Conservation (phyloP, 2,329 filamentous ascomycete species). For the Xylariaceae sp. region DNA sequence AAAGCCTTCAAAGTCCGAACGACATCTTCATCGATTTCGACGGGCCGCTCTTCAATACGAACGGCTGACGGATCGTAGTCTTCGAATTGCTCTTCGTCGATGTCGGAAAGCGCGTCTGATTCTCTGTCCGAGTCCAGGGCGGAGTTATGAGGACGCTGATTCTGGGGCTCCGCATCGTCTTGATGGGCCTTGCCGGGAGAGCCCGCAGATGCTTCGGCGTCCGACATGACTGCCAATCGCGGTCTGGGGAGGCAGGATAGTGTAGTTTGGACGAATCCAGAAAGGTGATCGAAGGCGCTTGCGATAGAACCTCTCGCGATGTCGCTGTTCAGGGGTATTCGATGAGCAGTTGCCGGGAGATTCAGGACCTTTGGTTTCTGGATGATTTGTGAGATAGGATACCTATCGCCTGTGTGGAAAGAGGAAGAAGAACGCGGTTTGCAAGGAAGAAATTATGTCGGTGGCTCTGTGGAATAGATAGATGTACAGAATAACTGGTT, state of each 20-base stretch:
- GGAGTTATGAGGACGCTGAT: slow-evolving; percentile 35
- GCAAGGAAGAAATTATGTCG: not conserved
- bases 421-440: not conserved
- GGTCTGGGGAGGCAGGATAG: not conserved
- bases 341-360: not conserved
- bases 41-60: slow-evolving; percentile 57
- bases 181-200: slow-evolving; percentile 33
- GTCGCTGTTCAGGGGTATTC: not conserved
- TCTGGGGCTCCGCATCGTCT: slow-evolving; percentile 32
- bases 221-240: slow-evolving; percentile 37
- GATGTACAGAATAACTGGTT: too few relatives aligned
- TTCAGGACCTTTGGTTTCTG: not conserved
- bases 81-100: slow-evolving; percentile 64
- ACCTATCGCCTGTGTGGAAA: not conserved
- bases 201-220: slow-evolving; percentile 40
- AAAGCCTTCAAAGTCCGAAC: slow-evolving; percentile 58
- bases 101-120: slow-evolving; percentile 59
- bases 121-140: slow-evolving; percentile 49
- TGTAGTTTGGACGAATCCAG: not conserved
- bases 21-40: slow-evolving; percentile 63
- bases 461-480: too few relatives aligned
- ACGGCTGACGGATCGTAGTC: slow-evolving; percentile 63
- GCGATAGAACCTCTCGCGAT: not conserved
- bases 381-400: not conserved
- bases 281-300: not conserved